Percentiles rank a stretch among this genome's conserved stretches.
These are phyloP conservation scores for Saksenaea oblongispora DNA, from an alignment of 371 early-diverging fungal species.

Conservation along the genomic window DNA sequence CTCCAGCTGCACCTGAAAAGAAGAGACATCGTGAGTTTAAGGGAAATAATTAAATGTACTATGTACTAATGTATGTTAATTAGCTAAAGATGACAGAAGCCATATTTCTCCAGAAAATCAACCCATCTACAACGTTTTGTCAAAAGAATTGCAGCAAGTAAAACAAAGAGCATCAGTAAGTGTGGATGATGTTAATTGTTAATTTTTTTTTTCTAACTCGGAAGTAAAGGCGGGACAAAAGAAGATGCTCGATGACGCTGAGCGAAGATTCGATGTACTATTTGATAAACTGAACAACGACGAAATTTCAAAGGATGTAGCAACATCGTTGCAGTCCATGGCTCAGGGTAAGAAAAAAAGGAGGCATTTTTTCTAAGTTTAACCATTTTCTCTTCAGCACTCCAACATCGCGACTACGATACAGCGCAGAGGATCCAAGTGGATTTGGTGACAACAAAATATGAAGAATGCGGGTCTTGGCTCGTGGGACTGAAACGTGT, in stretches of 20 bases:
- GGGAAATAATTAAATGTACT: background rate
- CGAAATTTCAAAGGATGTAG: constrained; percentile 56
- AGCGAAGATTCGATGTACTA: constrained; percentile 66
- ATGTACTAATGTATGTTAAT: background rate
- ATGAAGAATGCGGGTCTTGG: constrained; percentile 24
- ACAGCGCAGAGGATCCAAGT: constrained; percentile 16
- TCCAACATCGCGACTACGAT: constrained; percentile 16
- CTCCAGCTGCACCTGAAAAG: constrained; percentile 21
- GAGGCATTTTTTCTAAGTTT: background rate
- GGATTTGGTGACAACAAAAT: constrained; percentile 21
- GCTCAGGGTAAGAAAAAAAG: constrained; percentile 48
- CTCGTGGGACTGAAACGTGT: constrained; percentile 24
- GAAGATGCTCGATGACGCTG: constrained; percentile 74
- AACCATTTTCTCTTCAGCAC: constrained; percentile 2
- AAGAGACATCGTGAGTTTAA: constrained; percentile 28
- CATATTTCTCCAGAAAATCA: constrained; percentile 76
- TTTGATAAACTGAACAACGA: constrained; percentile 81
- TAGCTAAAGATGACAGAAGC: constrained; percentile 75
- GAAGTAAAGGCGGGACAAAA: constrained; percentile 60
- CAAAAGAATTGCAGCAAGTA: constrained; percentile 46
- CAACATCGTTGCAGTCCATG: constrained; percentile 55
- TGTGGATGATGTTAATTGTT: background rate
- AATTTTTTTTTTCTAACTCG: background rate
- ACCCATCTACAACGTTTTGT: constrained; percentile 54
- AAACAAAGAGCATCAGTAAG: constrained; percentile 58